Base-by-base conservation (phyloP, 192 early-diverging fungal species). In the Coemansia sp. region DNA sequence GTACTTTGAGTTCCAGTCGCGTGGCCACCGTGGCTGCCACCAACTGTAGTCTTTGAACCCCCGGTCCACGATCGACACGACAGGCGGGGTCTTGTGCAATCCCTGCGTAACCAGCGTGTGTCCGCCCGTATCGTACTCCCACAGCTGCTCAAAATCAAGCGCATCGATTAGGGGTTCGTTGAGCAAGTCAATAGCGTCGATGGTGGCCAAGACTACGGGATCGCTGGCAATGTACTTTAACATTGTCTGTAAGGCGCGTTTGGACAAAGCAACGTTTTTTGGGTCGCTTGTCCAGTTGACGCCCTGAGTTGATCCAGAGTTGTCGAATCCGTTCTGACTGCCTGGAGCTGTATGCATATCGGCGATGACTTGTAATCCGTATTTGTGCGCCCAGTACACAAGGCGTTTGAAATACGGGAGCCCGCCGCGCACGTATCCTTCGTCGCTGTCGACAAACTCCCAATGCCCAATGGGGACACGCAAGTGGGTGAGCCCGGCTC, bases 401-500 rank as follows among this genome's bases (percentile, higher is more conserved):
- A 79, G 74, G 17, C 71, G 70, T 55, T 80, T 72, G 38, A 77
- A 73, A 52, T 74, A 83, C 3, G 73, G 74, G 47, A 83, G 52
- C 0, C 77, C 77, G 45, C 76, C 82, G 9, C 73, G 35, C 23
- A 83, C 82, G 21, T 68, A 87, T 11, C 85, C 85, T 38, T 80
- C 67, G 62, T 74, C 76, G 11, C 82, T 68, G 8, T 76, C 72
- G 14, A 85, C 80, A 72, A 87, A 84, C 60, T 82, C 84, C 86
- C 86, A 87, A 57, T 85, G 83, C 3, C 86, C 86, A 2, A 87
- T 63, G n/a, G 86, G 86, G 4, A 87, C 83, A 6, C 86, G 84
- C 26, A 87, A 38, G 53, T 85, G 84, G 11, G 84, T 87, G 2
- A 83, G 54, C 0, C 80, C 77, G 12, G 80, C 74, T 22, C 62